Percentiles rank a stretch among this genome's conserved stretches.
These are phyloP conservation scores for Rhizopogon vinicolor DNA, from an alignment of 768 basidiomycete genomes.

Conservation along the genomic window DNA sequence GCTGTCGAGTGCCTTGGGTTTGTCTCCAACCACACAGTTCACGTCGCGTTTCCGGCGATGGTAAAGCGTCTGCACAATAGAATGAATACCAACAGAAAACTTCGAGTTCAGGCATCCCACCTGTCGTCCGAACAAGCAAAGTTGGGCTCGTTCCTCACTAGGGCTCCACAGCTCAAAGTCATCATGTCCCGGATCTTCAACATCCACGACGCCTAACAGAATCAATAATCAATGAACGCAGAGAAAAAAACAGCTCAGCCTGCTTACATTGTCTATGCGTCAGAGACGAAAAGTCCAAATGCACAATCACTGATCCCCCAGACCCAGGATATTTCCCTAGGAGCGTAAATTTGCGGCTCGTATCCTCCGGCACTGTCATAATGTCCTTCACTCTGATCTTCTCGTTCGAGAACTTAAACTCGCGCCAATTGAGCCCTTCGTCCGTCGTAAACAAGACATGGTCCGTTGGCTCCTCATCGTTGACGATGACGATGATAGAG, in stretches of 20 bases:
- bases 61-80: constrained; percentile 70
- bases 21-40: constrained; percentile 82
- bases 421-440: constrained; percentile 83
- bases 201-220: constrained; percentile 56
- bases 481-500: constrained; percentile 87
- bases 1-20: constrained; percentile 44
- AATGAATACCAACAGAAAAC: background rate
- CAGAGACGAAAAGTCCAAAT: constrained; percentile 84
- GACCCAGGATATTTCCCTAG: constrained; percentile 57
- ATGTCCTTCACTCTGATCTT: constrained; percentile 72
- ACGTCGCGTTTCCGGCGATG: constrained; percentile 78
- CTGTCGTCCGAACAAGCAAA: constrained; percentile 90
- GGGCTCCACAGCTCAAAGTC: constrained; percentile 99
- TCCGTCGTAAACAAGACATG: constrained; percentile 86
- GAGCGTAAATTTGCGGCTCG: constrained; percentile 86
- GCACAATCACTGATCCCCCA: constrained; percentile 51
- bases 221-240: background rate
- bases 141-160: constrained; percentile 80
- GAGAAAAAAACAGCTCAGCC: no score
- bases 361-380: constrained; percentile 87
- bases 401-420: constrained; percentile 76
- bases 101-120: constrained; percentile 30
- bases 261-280: constrained; percentile 71
- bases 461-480: constrained; percentile 92
- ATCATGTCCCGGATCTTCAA: constrained; percentile 72